These are phyloP conservation scores for Fraxinus angustifolia DNA, from an alignment of 305 asterid species.

Conservation along the genomic window DNA sequence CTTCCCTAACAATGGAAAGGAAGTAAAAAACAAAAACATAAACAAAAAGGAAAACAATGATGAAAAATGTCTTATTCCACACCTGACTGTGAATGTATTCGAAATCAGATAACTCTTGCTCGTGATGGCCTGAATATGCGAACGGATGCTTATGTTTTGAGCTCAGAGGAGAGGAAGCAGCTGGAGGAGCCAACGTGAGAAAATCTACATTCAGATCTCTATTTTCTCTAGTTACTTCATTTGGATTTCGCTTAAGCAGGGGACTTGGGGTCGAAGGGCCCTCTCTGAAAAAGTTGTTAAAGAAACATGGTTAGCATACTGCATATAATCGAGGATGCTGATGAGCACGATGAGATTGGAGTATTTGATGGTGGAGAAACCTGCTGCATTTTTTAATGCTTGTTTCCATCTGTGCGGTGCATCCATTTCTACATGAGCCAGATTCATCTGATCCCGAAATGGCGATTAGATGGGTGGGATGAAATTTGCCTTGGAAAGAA, in stretches of 20 bases:
- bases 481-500: conserved; percentile 40
- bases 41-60: background rate
- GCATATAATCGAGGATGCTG: conserved; percentile 8
- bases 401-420: conserved; percentile 34
- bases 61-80: background rate
- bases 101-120: conserved; percentile 23
- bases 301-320: conserved; percentile 5
- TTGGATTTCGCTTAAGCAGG: conserved; percentile 22
- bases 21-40: background rate
- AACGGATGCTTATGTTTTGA: conserved; percentile 19
- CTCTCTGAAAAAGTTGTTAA: conserved; percentile 36
- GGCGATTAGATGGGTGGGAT: conserved; percentile 26
- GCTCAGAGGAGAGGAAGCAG: conserved; percentile 32
- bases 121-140: conserved; percentile 19
- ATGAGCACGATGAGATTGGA: background rate
- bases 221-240: conserved; percentile 24
- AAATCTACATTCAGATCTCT: conserved; percentile 54
- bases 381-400: conserved; percentile 35
- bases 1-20: conserved; percentile 35
- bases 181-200: conserved; percentile 82
- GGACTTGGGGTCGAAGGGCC: conserved; percentile 42
- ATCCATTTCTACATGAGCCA: conserved; percentile 42
- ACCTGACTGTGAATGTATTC: conserved; percentile 42
- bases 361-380: conserved; percentile 23
- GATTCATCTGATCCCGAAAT: conserved; percentile 42